phyloP scores from a whole-genome alignment of 2,329 filamentous ascomycete genomes.

The Thyridium curvatum region DNA sequence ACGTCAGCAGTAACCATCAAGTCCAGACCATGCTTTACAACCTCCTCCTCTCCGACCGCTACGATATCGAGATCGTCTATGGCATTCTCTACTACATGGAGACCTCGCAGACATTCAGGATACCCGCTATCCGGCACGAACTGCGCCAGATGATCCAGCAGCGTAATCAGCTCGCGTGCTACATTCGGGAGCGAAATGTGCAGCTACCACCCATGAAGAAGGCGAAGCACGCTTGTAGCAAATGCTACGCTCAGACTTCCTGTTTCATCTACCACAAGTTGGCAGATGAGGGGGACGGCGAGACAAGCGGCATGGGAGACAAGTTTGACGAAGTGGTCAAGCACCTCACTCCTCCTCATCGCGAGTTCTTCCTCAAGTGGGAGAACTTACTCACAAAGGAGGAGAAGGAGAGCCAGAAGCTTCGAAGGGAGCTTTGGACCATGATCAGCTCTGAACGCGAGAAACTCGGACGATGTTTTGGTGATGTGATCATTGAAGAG shows the following conservation, averaged over 20 bases:
- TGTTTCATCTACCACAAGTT: slow-evolving; percentile 95
- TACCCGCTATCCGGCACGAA: slow-evolving; percentile 80
- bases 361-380: slow-evolving; percentile 90
- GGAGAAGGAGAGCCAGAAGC: slow-evolving; percentile 82
- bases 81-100: slow-evolving; percentile 96
- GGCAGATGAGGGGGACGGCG: slow-evolving; percentile 74
- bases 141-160: slow-evolving; percentile 96
- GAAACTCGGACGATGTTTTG: slow-evolving; percentile 82
- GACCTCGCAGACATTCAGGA: slow-evolving; percentile 75
- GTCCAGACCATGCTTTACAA: slow-evolving; percentile 96
- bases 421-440: slow-evolving; percentile 88
- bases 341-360: slow-evolving; percentile 68
- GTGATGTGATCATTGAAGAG: slow-evolving; percentile 76
- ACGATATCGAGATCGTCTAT: slow-evolving; percentile 85
- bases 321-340: slow-evolving; percentile 77
- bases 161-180: slow-evolving; percentile 81
- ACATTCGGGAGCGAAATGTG: slow-evolving; percentile 71
- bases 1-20: slow-evolving; percentile 73
- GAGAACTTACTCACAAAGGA: slow-evolving; percentile 89
- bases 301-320: slow-evolving; percentile 72
- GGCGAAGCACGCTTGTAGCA: slow-evolving; percentile 72
- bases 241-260: slow-evolving; percentile 83
- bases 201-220: slow-evolving; percentile 82
- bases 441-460: slow-evolving; percentile 88
- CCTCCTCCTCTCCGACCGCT: slow-evolving; percentile 83